Conservation (phyloP, 768 basidiomycete species). For the Rhodocollybia butyracea region DNA sequence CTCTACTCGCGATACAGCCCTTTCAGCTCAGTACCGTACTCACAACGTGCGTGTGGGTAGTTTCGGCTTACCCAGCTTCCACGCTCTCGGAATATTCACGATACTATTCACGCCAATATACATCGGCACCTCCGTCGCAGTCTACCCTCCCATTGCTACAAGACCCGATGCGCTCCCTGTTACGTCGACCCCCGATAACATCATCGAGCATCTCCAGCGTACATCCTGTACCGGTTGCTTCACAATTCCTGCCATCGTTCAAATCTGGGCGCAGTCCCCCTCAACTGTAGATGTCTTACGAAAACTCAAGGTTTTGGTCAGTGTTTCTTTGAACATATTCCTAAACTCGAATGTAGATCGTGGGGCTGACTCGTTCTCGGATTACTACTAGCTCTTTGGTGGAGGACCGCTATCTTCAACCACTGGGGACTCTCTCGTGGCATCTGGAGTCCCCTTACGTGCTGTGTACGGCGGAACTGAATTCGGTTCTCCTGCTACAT, state of each 20-base stretch:
- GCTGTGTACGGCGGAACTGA: conserved; percentile 38
- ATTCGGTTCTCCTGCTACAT: conserved; percentile 17
- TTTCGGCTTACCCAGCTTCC: conserved; percentile 31
- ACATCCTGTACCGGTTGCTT: conserved; percentile 20
- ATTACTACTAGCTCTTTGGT: not conserved
- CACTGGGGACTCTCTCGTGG: conserved; percentile 31
- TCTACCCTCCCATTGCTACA: conserved; percentile 25
- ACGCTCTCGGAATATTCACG: conserved; percentile 25
- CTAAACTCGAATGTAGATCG: conserved; percentile 19
- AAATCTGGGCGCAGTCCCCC: conserved; percentile 23
- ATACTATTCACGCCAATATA: conserved; percentile 17
- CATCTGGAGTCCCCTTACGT: conserved; percentile 29
- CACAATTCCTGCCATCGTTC: conserved; percentile 26
- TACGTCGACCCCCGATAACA: conserved; percentile 31
- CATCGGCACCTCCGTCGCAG: conserved; percentile 13
- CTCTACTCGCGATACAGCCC: no score
- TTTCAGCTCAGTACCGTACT: conserved; percentile 10
- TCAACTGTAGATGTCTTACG: conserved; percentile 22
- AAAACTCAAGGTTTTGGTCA: no score
- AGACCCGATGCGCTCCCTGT: conserved; percentile 22
- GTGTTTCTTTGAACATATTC: conserved; percentile 21
- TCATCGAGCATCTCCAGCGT: conserved; percentile 23
- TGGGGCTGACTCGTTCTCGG: not conserved
- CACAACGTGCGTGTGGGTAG: conserved; percentile 14
- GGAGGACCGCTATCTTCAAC: conserved; percentile 35